phyloP scores from a whole-genome alignment of 495 filamentous ascomycete genomes.

The Penicillium psychrofluorescens region DNA sequence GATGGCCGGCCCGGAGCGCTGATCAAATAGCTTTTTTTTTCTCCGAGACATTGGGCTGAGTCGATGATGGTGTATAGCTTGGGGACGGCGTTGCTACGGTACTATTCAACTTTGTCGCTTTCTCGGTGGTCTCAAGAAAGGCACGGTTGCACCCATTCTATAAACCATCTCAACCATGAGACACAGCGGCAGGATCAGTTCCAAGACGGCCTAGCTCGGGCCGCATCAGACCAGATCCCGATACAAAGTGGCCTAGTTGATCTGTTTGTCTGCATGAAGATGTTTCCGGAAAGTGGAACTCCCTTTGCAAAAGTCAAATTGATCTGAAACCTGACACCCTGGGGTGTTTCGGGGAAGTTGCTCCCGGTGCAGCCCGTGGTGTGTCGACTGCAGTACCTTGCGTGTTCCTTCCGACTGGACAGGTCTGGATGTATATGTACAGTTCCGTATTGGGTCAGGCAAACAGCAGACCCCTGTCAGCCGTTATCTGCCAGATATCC shows the following conservation, averaged over 20 bases:
- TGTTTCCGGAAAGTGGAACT: background rate
- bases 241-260: background rate
- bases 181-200: no score
- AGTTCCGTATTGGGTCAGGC: background rate
- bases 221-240: no score
- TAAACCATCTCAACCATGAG: no score
- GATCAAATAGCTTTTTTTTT: constrained; percentile 1
- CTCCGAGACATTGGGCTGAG: constrained; percentile 5
- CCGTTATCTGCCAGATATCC: constrained; percentile 1
- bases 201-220: no score
- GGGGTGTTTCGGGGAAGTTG: constrained; percentile 4
- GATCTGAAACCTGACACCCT: constrained; percentile 11
- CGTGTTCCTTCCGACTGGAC: constrained; percentile 3
- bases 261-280: background rate
- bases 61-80: no score
- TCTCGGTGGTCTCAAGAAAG: no score
- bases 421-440: no score
- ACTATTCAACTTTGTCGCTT: no score
- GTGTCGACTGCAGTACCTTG: constrained; percentile 1
- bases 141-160: no score
- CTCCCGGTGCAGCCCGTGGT: background rate
- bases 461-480: constrained; percentile 2
- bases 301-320: constrained; percentile 6
- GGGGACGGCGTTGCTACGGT: background rate
- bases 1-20: constrained; percentile 10